A percentile compares a stretch with the other conserved stretches of the same genome.
phyloP scores from a whole-genome alignment of 805 yeast genomes.

The Komagataella pseudopastoris region DNA sequence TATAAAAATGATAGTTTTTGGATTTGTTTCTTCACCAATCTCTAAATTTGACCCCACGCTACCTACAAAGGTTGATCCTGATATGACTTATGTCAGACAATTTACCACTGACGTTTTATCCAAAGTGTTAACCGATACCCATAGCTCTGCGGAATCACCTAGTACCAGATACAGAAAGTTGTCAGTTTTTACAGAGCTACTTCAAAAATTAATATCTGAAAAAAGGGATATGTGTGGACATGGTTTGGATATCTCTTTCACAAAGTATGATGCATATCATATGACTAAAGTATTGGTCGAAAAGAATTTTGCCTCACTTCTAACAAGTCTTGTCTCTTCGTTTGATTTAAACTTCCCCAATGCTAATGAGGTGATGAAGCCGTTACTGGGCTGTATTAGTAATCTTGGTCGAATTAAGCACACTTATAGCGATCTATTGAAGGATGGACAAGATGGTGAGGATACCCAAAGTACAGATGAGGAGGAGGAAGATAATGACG shows the following conservation, averaged over 20 bases:
- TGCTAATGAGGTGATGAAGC: slow-evolving; percentile 43
- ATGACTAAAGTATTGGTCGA: slow-evolving; percentile 59
- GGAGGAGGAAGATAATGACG: slow-evolving; percentile 40
- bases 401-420: slow-evolving; percentile 41
- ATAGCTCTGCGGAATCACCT: slow-evolving; percentile 20
- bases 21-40: slow-evolving; percentile 46
- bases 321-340: slow-evolving; percentile 47
- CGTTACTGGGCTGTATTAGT: slow-evolving; percentile 46
- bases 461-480: slow-evolving; percentile 28
- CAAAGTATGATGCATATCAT: slow-evolving; percentile 47
- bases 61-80: slow-evolving; percentile 45
- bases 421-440: slow-evolving; percentile 43
- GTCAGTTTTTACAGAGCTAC: slow-evolving; percentile 35
- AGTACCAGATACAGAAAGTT: slow-evolving; percentile 40
- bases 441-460: slow-evolving; percentile 15
- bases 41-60: slow-evolving; percentile 31
- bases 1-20: slow-evolving; percentile 46
- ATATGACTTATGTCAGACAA: slow-evolving; percentile 59
- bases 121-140: slow-evolving; percentile 45
- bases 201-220: slow-evolving; percentile 27
- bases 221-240: slow-evolving; percentile 26
- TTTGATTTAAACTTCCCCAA: slow-evolving; percentile 67
- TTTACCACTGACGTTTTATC: slow-evolving; percentile 58
- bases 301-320: slow-evolving; percentile 40
- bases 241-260: slow-evolving; percentile 29